phyloP scores from a whole-genome alignment of 192 early-diverging fungal species.

The Rhizoclosmatium sp. region DNA sequence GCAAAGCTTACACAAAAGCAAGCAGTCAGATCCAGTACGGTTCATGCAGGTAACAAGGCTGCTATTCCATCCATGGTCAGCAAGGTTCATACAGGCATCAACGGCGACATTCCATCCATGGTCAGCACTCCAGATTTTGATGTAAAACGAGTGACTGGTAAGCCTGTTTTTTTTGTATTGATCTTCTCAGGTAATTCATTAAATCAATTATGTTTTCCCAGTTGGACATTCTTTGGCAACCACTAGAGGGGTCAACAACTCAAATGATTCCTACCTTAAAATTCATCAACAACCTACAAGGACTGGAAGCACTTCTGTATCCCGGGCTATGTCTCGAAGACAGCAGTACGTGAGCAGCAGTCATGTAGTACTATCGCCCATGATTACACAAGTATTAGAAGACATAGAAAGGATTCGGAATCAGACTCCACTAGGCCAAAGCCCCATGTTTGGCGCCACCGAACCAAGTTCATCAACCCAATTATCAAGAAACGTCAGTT shows the following conservation, averaged over 20 bases:
- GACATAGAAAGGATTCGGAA: conserved; percentile 29
- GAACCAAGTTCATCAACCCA: no score
- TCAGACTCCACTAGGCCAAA: background rate
- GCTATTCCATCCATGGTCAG: no score
- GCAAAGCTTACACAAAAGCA: no score
- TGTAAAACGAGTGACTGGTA: no score
- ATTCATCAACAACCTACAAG: background rate
- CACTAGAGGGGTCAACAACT: conserved; percentile 5
- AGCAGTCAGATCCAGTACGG: no score
- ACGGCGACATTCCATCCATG: no score
- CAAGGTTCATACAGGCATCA: no score
- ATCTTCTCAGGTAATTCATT: background rate
- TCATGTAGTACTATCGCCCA: conserved; percentile 18
- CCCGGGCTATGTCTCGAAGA: conserved; percentile 10
- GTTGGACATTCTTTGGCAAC: background rate
- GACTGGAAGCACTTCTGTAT: conserved; percentile 8
- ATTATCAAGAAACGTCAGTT: background rate
- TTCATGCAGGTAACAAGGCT: no score
- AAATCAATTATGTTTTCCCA: background rate
- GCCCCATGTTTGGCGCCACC: no score
- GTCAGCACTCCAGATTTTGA: no score
- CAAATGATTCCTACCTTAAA: conserved; percentile 19
- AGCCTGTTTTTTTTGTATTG: background rate
- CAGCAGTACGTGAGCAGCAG: conserved; percentile 19
- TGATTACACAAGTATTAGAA: conserved; percentile 33